Conservation (phyloP, 1,284 basidiomycete species). For the Naganishia sp. region DNA sequence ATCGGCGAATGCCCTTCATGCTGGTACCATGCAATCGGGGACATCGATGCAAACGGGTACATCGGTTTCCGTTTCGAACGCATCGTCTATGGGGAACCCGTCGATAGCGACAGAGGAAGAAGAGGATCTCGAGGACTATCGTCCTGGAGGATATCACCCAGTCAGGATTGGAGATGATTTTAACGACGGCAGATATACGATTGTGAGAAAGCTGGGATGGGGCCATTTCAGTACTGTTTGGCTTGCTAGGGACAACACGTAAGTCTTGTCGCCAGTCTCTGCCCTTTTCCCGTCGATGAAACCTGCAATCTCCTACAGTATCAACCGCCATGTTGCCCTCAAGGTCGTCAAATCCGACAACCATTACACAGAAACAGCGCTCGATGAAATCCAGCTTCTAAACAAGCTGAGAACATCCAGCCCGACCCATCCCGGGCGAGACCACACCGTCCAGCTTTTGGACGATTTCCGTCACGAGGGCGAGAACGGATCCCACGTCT, state of each 20-base stretch:
- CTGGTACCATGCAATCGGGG: not conserved
- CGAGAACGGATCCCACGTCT: slow-evolving; percentile 94
- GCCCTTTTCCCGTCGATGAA: slow-evolving; percentile 16
- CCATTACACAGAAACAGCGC: slow-evolving; percentile 94
- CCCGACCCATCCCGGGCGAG: slow-evolving; percentile 61
- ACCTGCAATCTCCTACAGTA: slow-evolving; percentile 57
- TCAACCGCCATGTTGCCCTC: slow-evolving; percentile 93
- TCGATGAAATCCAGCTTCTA: slow-evolving; percentile 98
- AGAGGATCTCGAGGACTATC: slow-evolving; percentile 65
- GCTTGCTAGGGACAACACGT: slow-evolving; percentile 85
- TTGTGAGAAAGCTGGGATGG: slow-evolving; percentile 95
- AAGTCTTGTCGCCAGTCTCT: slow-evolving; percentile 46
- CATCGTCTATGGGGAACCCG: slow-evolving; percentile 27
- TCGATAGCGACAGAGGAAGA: slow-evolving; percentile 54
- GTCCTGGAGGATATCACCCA: slow-evolving; percentile 90
- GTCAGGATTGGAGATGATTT: slow-evolving; percentile 93
- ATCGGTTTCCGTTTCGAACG: slow-evolving; percentile 25
- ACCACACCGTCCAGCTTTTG: slow-evolving; percentile 85
- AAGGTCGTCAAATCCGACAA: slow-evolving; percentile 98
- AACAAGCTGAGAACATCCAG: slow-evolving; percentile 89
- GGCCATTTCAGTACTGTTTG: slow-evolving; percentile 96
- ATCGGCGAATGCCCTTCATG: not conserved
- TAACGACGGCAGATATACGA: slow-evolving; percentile 81
- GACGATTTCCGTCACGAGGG: slow-evolving; percentile 97
- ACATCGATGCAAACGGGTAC: slow-evolving; percentile 23